These are phyloP conservation scores for Gaeumannomyces tritici DNA, from an alignment of 2,329 filamentous ascomycete genomes.

Conservation along the genomic window DNA sequence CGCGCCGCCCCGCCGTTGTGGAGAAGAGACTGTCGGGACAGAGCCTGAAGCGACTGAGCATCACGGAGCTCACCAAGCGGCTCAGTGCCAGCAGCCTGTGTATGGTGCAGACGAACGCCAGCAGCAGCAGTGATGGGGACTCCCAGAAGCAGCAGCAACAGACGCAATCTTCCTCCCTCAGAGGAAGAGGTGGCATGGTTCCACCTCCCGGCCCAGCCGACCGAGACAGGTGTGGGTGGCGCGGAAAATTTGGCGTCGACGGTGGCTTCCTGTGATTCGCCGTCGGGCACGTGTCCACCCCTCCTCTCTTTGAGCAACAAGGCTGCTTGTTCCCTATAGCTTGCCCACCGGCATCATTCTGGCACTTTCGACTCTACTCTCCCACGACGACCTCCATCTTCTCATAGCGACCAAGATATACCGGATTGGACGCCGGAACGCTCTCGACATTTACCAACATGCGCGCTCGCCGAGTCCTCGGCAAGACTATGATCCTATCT, in stretches of 20 bases:
- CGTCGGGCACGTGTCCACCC: too few species aligned
- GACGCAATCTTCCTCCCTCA: slow-evolving; percentile 21
- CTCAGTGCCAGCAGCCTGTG: slow-evolving; percentile 51
- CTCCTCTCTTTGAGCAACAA: background rate
- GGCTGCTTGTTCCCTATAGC: background rate
- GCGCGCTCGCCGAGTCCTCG: background rate
- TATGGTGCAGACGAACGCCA: slow-evolving; percentile 47
- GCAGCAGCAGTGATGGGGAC: slow-evolving; percentile 38
- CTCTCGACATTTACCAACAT: background rate
- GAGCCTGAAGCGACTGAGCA: slow-evolving; percentile 48
- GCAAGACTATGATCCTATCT: background rate
- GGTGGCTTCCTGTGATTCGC: slow-evolving; percentile 41
- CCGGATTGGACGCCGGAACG: background rate
- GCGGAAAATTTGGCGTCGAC: slow-evolving; percentile 42
- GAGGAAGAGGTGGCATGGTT: slow-evolving; percentile 20
- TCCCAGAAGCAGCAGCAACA: slow-evolving; percentile 28
- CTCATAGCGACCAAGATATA: background rate
- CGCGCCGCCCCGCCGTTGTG: slow-evolving; percentile 8
- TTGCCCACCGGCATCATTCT: background rate
- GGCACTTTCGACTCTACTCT: background rate
- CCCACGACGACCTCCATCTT: background rate
- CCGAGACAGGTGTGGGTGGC: slow-evolving; percentile 42
- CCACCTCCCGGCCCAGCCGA: slow-evolving; percentile 21
- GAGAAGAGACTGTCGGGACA: slow-evolving; percentile 44
- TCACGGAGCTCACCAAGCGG: slow-evolving; percentile 49